Conservation (phyloP, 2,329 filamentous ascomycete genomes). For the Diaporthe sp. region DNA sequence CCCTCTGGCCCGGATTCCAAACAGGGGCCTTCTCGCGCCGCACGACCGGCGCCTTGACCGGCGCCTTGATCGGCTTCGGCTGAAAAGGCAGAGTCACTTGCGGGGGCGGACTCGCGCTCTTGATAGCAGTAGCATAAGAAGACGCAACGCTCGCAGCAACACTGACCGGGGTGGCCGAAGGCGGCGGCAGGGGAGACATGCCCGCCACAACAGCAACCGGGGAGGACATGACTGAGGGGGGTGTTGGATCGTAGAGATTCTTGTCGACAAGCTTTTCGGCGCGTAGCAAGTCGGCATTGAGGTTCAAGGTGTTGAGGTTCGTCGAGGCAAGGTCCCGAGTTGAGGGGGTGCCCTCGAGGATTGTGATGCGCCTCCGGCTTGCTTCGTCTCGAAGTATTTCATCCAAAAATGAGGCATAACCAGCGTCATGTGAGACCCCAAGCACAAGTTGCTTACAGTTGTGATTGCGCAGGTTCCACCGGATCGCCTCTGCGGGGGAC, state of each 20-base stretch:
- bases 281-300: slow-evolving; percentile 63
- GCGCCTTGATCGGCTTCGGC: slow-evolving; percentile 38
- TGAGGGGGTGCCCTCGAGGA: slow-evolving; percentile 65
- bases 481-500: slow-evolving; percentile 54
- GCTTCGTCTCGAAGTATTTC: slow-evolving; percentile 60
- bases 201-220: slow-evolving; percentile 29
- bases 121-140: slow-evolving; percentile 55
- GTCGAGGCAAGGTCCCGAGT: slow-evolving; percentile 61
- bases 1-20: slow-evolving; percentile 66
- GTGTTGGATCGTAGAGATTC: slow-evolving; percentile 38
- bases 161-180: slow-evolving; percentile 41
- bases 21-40: slow-evolving; percentile 43
- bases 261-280: slow-evolving; percentile 60
- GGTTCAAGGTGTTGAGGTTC: slow-evolving; percentile 56
- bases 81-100: slow-evolving; percentile 54
- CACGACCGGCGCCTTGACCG: slow-evolving; percentile 35
- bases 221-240: slow-evolving; percentile 16
- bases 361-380: slow-evolving; percentile 56
- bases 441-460: slow-evolving; percentile 72
- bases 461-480: slow-evolving; percentile 68
- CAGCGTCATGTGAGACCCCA: slow-evolving; percentile 70
- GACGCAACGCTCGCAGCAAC: slow-evolving; percentile 35
- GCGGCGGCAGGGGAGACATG: slow-evolving; percentile 36
- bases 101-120: slow-evolving; percentile 55
- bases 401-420: slow-evolving; percentile 69